Evolutionary conservation across 163 green algal genomes (phyloP).

Genomic region (Volvox carteri): DNA sequence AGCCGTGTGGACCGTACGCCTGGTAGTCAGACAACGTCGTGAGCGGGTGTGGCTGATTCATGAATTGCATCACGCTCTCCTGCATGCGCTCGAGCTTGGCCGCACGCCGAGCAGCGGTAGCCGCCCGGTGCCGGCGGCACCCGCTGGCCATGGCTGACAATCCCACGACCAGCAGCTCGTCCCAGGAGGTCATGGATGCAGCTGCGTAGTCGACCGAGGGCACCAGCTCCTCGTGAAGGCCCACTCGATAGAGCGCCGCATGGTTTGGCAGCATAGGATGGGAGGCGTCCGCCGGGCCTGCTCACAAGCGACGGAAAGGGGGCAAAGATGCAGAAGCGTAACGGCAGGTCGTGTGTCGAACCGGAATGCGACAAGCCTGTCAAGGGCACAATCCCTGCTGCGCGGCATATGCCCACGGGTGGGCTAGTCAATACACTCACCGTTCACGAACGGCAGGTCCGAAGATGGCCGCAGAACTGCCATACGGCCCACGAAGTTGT

Average conservation of each 20-base stretch:
- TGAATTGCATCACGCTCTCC: slow-evolving; percentile 76
- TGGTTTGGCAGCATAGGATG: slow-evolving; percentile 63
- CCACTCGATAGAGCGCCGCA: slow-evolving; percentile 58
- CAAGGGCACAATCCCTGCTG: no score
- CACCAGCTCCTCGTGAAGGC: slow-evolving; percentile 23
- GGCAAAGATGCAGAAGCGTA: no score
- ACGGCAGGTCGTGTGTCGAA: no score
- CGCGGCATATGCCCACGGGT: not conserved
- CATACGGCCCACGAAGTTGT: slow-evolving; percentile 91
- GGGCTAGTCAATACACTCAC: not conserved
- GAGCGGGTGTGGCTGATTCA: slow-evolving; percentile 94
- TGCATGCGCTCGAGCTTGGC: slow-evolving; percentile 35
- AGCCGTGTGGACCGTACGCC: slow-evolving; percentile 89
- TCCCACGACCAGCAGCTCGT: slow-evolving; percentile 14
- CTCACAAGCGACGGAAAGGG: not conserved
- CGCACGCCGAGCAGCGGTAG: not conserved
- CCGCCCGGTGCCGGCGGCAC: not conserved
- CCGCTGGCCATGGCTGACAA: not conserved
- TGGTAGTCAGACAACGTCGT: slow-evolving; percentile 87
- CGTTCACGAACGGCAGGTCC: slow-evolving; percentile 51
- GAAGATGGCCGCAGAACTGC: slow-evolving; percentile 80
- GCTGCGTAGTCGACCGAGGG: slow-evolving; percentile 22
- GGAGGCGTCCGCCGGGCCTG: slow-evolving; percentile 49
- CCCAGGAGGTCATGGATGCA: slow-evolving; percentile 33
- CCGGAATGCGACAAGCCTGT: no score